Percentiles rank a stretch among this genome's conserved stretches.
Evolutionary conservation across 345 rosid species (phyloP).

Genomic region (Eucalyptus dawsonii): DNA sequence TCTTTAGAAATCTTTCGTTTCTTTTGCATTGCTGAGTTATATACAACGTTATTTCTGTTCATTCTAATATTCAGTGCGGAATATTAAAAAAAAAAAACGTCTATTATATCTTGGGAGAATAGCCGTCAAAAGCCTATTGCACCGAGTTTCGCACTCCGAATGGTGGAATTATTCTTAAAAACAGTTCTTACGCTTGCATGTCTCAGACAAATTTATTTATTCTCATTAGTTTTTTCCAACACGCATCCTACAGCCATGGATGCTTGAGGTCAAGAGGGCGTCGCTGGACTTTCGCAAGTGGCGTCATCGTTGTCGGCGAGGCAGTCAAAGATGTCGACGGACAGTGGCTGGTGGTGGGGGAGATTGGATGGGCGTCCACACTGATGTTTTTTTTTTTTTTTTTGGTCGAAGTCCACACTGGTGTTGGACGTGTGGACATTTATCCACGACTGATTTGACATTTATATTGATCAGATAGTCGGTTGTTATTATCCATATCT

Average conservation of each 20-base stretch:
- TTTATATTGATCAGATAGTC: not conserved
- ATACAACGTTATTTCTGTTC: too few relatives aligned
- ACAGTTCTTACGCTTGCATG: too few relatives aligned
- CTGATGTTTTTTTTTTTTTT: too few relatives aligned
- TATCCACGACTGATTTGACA: not conserved
- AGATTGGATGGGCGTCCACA: not conserved
- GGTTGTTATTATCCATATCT: not conserved
- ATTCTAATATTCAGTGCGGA: too few relatives aligned
- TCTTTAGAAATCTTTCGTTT: too few relatives aligned
- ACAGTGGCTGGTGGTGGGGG: not conserved
- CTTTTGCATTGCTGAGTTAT: too few relatives aligned
- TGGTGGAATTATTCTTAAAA: accelerated
- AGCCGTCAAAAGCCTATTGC: too few relatives aligned
- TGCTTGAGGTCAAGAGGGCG: not conserved
- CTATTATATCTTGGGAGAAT: accelerated
- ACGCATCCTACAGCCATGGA: not conserved
- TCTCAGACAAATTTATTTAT: too few relatives aligned
- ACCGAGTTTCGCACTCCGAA: too few relatives aligned
- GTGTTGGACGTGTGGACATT: not conserved
- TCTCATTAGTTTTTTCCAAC: too few relatives aligned
- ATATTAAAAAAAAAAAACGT: too few relatives aligned
- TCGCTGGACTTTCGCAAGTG: not conserved
- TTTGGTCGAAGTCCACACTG: too few relatives aligned
- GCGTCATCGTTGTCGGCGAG: not conserved
- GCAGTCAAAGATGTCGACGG: not conserved